Percentiles rank a stretch among this genome's conserved stretches.
phyloP scores from a whole-genome alignment of 495 filamentous ascomycete species.

The Hypomontagnella monticulosa region DNA sequence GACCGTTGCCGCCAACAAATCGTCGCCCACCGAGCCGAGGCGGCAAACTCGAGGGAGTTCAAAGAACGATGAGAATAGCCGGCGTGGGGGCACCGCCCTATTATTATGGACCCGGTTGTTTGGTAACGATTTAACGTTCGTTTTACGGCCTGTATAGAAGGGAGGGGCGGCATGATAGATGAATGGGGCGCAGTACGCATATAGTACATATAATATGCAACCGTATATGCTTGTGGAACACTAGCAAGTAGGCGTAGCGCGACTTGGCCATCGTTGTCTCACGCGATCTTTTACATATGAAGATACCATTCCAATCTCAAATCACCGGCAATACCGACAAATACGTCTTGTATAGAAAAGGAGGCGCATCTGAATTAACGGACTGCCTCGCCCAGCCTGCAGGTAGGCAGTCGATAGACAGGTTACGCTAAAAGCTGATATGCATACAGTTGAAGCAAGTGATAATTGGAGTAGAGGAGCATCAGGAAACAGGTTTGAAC shows the following conservation, averaged over 20 bases:
- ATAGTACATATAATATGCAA: conserved; percentile 13
- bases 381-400: conserved; percentile 23
- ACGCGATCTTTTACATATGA: conserved; percentile 12
- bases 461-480: conserved; percentile 1
- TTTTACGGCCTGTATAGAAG: conserved; percentile 26
- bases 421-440: conserved; percentile 30
- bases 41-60: not conserved
- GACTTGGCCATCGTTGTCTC: conserved; percentile 14
- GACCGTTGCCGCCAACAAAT: conserved; percentile 8
- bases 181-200: conserved; percentile 35
- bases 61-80: not conserved
- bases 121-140: conserved; percentile 30
- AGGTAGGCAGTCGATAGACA: conserved; percentile 25
- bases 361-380: conserved; percentile 10
- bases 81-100: conserved; percentile 10
- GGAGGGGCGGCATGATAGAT: conserved; percentile 31
- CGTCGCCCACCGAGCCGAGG: conserved; percentile 5
- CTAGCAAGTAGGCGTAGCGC: conserved; percentile 15
- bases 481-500: conserved; percentile 19
- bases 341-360: conserved; percentile 2
- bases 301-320: conserved; percentile 4
- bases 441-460: conserved; percentile 23
- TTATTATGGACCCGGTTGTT: conserved; percentile 30
- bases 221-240: conserved; percentile 20
- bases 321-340: conserved; percentile 7